phyloP scores from a whole-genome alignment of 345 rosid species.

The Populus euphratica region DNA sequence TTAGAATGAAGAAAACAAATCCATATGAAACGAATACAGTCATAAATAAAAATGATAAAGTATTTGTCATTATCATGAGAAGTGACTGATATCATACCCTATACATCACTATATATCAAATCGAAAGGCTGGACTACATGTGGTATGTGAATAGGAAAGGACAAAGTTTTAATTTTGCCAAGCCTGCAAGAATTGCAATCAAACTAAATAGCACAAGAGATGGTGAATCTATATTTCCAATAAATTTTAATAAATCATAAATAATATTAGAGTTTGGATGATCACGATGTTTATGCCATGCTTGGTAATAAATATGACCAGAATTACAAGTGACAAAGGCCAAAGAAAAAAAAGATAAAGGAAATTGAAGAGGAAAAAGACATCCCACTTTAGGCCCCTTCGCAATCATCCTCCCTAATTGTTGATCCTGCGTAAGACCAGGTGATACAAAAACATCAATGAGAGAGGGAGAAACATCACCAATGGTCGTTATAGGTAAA shows the following conservation, averaged over 20 bases:
- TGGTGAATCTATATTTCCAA: background rate
- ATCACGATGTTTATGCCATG: background rate
- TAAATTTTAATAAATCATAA: background rate
- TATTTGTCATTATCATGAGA: background rate
- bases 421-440: background rate
- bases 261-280: background rate
- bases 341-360: background rate
- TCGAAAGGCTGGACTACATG: background rate
- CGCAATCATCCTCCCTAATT: background rate
- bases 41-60: background rate
- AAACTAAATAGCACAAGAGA: background rate
- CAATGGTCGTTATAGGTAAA: background rate
- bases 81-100: background rate
- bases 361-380: background rate
- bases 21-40: background rate
- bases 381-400: background rate
- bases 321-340: background rate
- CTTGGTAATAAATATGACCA: background rate
- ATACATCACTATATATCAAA: background rate
- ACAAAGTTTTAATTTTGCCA: background rate
- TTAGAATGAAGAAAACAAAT: background rate
- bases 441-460: background rate
- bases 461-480: background rate
- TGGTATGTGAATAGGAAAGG: background rate
- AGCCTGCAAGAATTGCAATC: background rate